These are phyloP conservation scores for Ogataea wickerhamii DNA, from an alignment of 805 yeast genomes.

Conservation along the genomic window DNA sequence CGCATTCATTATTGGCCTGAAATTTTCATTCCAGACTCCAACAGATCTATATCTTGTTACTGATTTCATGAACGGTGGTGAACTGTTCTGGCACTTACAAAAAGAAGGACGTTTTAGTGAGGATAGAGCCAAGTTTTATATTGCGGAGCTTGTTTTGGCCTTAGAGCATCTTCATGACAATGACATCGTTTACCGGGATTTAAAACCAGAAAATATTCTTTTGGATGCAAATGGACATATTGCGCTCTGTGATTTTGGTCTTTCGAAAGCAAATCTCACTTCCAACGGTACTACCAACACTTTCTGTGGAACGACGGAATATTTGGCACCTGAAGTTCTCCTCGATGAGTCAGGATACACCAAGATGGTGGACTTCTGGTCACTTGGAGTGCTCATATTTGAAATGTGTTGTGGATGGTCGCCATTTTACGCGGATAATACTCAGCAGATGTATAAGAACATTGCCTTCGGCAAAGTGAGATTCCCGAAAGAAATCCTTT, in stretches of 20 bases:
- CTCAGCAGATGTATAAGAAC: slow-evolving; percentile 98
- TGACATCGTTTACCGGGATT: slow-evolving; percentile 93
- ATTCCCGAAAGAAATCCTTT: slow-evolving; percentile 92
- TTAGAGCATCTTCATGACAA: slow-evolving; percentile 92
- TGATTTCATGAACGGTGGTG: slow-evolving; percentile 98
- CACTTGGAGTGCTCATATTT: slow-evolving; percentile 91
- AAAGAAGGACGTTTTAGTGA: slow-evolving; percentile 93
- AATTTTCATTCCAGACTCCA: slow-evolving; percentile 95
- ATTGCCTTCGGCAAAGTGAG: slow-evolving; percentile 98
- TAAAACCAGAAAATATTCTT: slow-evolving; percentile 94
- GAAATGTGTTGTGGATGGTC: slow-evolving; percentile 99
- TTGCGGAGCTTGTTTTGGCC: slow-evolving; percentile 92
- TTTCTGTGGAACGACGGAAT: slow-evolving; percentile 97
- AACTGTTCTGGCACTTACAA: slow-evolving; percentile 71
- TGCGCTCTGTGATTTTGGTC: slow-evolving; percentile 95
- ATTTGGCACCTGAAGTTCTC: slow-evolving; percentile 93
- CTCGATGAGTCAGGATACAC: slow-evolving; percentile 96
- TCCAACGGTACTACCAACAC: slow-evolving; percentile 91
- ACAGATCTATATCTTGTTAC: slow-evolving; percentile 89
- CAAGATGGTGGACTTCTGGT: slow-evolving; percentile 99
- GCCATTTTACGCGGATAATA: slow-evolving; percentile 95
- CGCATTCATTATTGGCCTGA: slow-evolving; percentile 93
- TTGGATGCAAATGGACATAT: slow-evolving; percentile 97
- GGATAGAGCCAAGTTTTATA: slow-evolving; percentile 92
- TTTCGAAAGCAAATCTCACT: slow-evolving; percentile 87